Evolutionary conservation across 1,139 yeast species (phyloP).

Genomic region (Suhomyces maxii): DNA sequence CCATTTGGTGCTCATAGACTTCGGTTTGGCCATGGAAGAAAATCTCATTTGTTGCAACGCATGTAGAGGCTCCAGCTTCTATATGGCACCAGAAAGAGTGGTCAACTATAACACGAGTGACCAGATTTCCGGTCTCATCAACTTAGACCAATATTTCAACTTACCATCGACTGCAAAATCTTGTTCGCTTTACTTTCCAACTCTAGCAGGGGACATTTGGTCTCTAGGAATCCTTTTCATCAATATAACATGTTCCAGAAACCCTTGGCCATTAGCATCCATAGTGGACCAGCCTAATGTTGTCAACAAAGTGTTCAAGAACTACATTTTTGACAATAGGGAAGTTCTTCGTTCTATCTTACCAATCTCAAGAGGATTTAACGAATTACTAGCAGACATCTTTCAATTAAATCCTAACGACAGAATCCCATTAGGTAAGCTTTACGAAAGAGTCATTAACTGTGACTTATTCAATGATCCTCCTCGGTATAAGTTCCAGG

Average conservation of each 20-base stretch:
- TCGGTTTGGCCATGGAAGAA: constrained; percentile 75
- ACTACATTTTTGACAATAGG: constrained; percentile 34
- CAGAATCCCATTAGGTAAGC: constrained; percentile 53
- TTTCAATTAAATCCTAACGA: constrained; percentile 64
- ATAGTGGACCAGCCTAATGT: constrained; percentile 49
- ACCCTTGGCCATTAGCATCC: constrained; percentile 89
- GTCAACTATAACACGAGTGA: constrained; percentile 44
- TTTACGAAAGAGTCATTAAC: constrained; percentile 40
- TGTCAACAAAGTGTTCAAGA: constrained; percentile 54
- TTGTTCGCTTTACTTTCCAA: constrained; percentile 50
- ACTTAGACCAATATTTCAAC: constrained; percentile 25
- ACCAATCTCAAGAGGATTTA: constrained; percentile 66
- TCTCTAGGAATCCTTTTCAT: constrained; percentile 79
- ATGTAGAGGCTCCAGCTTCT: constrained; percentile 84
- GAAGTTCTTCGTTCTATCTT: constrained; percentile 46
- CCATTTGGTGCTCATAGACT: constrained; percentile 71
- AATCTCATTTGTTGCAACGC: constrained; percentile 63
- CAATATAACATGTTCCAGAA: constrained; percentile 78
- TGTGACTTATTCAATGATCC: constrained; percentile 43
- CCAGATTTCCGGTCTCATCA: constrained; percentile 28
- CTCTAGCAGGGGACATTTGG: constrained; percentile 85
- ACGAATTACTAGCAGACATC: constrained; percentile 52
- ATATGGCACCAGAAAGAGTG: constrained; percentile 91
- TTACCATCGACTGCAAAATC: constrained; percentile 17
- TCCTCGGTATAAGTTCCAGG: neutral